phyloP scores from a whole-genome alignment of 306 rosid genomes.

The Datisca glomerata region DNA sequence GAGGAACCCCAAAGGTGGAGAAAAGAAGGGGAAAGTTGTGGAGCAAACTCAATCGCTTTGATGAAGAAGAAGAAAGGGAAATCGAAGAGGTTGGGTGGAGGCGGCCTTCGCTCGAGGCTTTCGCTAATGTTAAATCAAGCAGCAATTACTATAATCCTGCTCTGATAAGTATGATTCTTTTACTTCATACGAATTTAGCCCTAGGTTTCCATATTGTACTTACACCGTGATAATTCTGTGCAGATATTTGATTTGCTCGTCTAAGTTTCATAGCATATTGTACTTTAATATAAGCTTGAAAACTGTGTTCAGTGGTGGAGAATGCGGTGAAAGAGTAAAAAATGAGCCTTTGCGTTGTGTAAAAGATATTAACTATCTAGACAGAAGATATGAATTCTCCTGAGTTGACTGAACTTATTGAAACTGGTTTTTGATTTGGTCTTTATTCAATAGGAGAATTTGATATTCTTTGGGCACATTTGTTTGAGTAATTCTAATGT shows the following conservation, averaged over 20 bases:
- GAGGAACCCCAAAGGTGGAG: constrained; percentile 19
- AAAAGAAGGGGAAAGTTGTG: constrained; percentile 7
- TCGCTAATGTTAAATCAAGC: constrained; percentile 46
- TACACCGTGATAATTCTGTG: not conserved
- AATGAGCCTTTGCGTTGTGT: no score
- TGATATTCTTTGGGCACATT: no score
- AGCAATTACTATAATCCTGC: constrained; percentile 59
- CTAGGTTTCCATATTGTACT: not conserved
- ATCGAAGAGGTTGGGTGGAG: constrained; percentile 37
- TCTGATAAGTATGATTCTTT: constrained; percentile 41
- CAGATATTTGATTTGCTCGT: not conserved
- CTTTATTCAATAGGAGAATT: no score
- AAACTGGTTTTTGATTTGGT: no score
- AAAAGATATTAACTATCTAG: no score
- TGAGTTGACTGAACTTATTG: no score
- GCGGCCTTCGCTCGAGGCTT: constrained; percentile 56
- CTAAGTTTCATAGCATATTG: no score
- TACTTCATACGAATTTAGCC: not conserved
- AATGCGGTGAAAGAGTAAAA: no score
- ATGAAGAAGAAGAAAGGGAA: constrained; percentile 29
- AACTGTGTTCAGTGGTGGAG: no score
- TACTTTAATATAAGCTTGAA: no score
- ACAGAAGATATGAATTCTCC: no score
- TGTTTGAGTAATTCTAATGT: no score
- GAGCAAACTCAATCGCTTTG: constrained; percentile 10